Base-by-base conservation (phyloP, 2,329 filamentous ascomycete species). In the Epicoccum sorghinum region DNA sequence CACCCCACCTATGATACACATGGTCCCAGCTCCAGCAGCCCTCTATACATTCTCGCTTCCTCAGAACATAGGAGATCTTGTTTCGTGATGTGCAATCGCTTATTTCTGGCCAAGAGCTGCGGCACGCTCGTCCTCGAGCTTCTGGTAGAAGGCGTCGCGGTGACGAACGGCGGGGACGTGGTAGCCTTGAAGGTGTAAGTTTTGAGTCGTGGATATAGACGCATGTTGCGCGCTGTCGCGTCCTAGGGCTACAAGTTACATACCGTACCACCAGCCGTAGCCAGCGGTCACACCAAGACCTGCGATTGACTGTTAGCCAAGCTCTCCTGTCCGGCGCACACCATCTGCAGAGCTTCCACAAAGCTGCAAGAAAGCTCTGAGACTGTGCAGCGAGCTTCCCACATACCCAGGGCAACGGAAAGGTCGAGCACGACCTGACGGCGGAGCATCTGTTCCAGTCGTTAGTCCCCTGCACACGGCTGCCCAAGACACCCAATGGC, bases 191-290 rank as follows among this genome's bases (percentile, higher is more conserved):
- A 30, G n/a, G 41, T 43, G 48, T 58, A 42, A 59, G 60, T 45
- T 30, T 44, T 9, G 14, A 32, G 38, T 23, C 7, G 23, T 22
- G 4, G 18, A n/a, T 38, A 23, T 43, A 10, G 12, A 22, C 25
- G 53, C 43, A 36, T 30, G 23, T 41, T 18, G 32, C 22, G 13
- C 30, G 41, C 52, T 42, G 41, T 14, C 22, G 37, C 36, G 24
- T 3, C 14, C 45, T 38, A 29, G 42, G 23, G 23, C 42, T 23
- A 38, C 38, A 43, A 30, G 55, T 67, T 69, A 81, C 79, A 60
- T 80, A 80, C 78, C 85, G 78, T 88, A 88, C 86, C 86, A 88
- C 80, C 82, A 89, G 71, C 82, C 80, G 76, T 87, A 88, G 65
- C 85, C 86, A 73, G 80, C 79, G 64, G 83, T 78, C 62, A 82